Conservation (phyloP, 768 basidiomycete genomes). For the Phlebiopsis gigantea region DNA sequence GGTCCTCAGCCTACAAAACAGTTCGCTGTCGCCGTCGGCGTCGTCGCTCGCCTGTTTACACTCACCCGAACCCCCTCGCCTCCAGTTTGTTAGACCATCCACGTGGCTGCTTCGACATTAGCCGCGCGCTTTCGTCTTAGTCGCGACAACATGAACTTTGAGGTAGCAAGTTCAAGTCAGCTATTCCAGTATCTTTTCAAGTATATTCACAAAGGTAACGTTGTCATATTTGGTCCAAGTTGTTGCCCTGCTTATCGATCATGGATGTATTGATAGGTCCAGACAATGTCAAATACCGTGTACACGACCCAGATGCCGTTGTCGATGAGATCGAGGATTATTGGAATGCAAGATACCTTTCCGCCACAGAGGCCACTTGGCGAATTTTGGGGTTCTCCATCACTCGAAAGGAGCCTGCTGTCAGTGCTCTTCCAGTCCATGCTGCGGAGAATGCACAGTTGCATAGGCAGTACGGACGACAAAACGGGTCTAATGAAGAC, state of each 20-base stretch:
- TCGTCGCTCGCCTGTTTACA: too few species aligned
- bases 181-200: constrained; percentile 37
- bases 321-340: constrained; percentile 33
- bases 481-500: neutral
- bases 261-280: constrained; percentile 12
- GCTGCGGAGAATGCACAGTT: constrained; percentile 7
- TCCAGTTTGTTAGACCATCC: too few species aligned
- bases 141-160: too few species aligned
- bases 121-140: too few species aligned
- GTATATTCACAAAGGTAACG: constrained; percentile 37
- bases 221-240: neutral
- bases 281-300: neutral
- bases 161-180: constrained; percentile 23
- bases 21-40: too few species aligned
- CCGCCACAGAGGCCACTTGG: constrained; percentile 30
- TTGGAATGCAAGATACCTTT: constrained; percentile 24
- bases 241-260: neutral
- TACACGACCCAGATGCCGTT: neutral
- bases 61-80: too few species aligned
- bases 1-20: too few species aligned
- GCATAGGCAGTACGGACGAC: constrained; percentile 23
- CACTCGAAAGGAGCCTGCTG: constrained; percentile 28
- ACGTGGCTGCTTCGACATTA: too few species aligned
- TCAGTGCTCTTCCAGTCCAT: constrained; percentile 32
- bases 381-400: constrained; percentile 31